Evolutionary conservation across 2,329 filamentous ascomycete species (phyloP), one percentile per base, ranked within the genome.

Genomic region (Phoma herbarum): DNA sequence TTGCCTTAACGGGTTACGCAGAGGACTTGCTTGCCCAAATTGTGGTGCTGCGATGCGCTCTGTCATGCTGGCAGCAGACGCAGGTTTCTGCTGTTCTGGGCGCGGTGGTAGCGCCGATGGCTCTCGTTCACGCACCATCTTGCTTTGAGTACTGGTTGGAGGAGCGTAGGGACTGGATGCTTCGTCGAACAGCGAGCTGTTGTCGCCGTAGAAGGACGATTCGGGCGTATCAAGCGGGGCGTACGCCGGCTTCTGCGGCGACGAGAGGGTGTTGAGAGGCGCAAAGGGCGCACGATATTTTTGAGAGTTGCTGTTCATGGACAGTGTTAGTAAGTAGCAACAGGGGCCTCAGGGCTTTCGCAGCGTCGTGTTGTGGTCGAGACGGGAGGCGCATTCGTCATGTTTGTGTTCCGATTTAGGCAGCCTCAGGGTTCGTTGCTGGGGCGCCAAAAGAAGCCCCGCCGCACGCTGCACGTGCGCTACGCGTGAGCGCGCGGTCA

Each of bases 21-120:
- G 74, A 16, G 85, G 84, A 61, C 85, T 87, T 2, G 86, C 79
- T 65, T 84, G 83, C 50, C 86, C 86, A 67, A 88, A 88, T 66
- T 87, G 81, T 18, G 73, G 72, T 20, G 63, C 60, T 4, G 64
- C 60, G 9, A 69, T 66, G 37, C 61, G 67, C 12, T 71, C 63
- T 41, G 79, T 75, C 14, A 77, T 68, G 12, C 76, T 64, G 14
- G 75, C 67, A 28, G 75, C 66, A 1, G 70, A 54, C 2, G 60
- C 52, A 11, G 67, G 57, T 42, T 63, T 67, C 35, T 69, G 70
- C 18, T 44, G 43, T 33, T 62, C 62, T 33, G 57, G 61, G 45
- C 62, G 68, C 28, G 59, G 59, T 28, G 79, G 71, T 48, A 75
- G 74, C 60, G 76, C 77, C 18, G 74, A 72, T 47, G 81, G 79